These are phyloP conservation scores for Gossypium mustelinum DNA, from an alignment of 345 rosid genomes.

Conservation along the genomic window DNA sequence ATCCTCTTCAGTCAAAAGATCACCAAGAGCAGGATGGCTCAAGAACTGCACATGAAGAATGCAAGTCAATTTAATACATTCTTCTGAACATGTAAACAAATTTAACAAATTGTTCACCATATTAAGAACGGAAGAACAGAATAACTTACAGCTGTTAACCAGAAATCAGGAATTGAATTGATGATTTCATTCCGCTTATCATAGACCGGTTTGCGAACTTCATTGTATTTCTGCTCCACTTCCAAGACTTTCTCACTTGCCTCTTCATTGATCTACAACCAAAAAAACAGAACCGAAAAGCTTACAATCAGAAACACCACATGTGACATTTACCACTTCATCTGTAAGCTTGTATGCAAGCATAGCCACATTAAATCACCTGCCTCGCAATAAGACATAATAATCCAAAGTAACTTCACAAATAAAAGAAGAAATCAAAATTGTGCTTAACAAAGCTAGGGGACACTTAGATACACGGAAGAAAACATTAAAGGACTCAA, in stretches of 20 bases:
- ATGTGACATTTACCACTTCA: no score
- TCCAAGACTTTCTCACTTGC: constrained; percentile 89
- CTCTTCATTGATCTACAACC: constrained; percentile 73
- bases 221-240: constrained; percentile 79
- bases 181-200: constrained; percentile 73
- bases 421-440: no score
- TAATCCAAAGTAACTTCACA: no score
- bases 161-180: constrained; percentile 78
- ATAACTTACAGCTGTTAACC: constrained; percentile 41
- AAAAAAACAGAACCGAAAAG: no score
- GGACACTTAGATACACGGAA: no score
- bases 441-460: no score
- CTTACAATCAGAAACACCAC: not conserved
- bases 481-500: no score
- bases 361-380: not conserved
- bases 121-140: no score
- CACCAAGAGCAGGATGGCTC: constrained; percentile 2
- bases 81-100: no score
- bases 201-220: constrained; percentile 77
- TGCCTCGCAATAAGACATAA: not conserved
- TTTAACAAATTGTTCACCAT: no score
- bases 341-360: not conserved
- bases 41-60: not conserved
- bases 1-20: constrained; percentile 19
- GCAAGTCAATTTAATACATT: no score